Base-by-base conservation (phyloP, 1,139 yeast genomes). In the Magnusiomyces sp. region DNA sequence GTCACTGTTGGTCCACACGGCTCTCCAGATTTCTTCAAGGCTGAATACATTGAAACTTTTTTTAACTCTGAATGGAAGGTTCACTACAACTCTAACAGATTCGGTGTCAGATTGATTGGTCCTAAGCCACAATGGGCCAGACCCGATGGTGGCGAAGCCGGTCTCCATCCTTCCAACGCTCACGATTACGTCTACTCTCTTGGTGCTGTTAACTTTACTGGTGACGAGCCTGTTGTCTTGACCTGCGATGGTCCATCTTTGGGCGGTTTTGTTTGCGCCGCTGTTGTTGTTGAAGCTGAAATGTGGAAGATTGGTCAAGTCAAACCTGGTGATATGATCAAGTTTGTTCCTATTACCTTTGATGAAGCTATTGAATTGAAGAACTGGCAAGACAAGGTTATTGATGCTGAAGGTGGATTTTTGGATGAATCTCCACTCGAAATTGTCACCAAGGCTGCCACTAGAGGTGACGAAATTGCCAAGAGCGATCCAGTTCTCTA, bases 291-390 rank as follows among this genome's bases (percentile, higher is more conserved):
- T 29, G 95, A 89, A 65, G 88, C 95, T 34, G 98, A 92, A 71
- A 80, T 92, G 84, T 92, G 97, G 97, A 92, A 92, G 71, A 85
- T 92, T 64, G 98, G 98, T 49, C 97, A 92, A 71, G 90, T 86
- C 47, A 89, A 86, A 67, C 97, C 97, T 5, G 97, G 97, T 62
- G 97, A 90, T 62, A 20, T 67, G 53, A 80, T 92, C 56, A 78
- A 78, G 59, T 92, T 92, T 71, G 79, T 81, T 49, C 96, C 97
- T 44, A 74, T 92, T 46, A 63, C 80, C 10, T 83, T 78, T 61
- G 80, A 77, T 38, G 70, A 76, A 52, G 97, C 97, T 5, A 74
- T 83, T 59, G 63, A 65, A 16, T 71, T 89, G 65, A 83, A 80
- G 68, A 60, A 62, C 34, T 66, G 71, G 2, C 95, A 84, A 63